A percentile compares a stretch with the other conserved stretches of the same genome.
Evolutionary conservation across 2,329 filamentous ascomycete genomes (phyloP).

Genomic region (Fusarium sp.): DNA sequence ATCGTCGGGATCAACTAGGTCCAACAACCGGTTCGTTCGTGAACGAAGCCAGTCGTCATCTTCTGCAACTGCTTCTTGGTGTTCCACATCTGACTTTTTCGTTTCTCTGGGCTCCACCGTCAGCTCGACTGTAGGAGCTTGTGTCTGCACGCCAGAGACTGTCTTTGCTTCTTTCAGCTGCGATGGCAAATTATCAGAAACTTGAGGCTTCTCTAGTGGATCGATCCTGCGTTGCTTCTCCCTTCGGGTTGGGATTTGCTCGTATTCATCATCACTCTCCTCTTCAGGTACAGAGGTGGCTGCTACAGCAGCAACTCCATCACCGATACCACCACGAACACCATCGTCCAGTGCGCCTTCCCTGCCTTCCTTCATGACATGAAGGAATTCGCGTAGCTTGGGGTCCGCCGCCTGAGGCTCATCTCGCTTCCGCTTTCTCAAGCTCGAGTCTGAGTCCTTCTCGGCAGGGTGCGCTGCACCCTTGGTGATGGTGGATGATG

Average conservation of each 20-base stretch:
- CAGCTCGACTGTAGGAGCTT: slow-evolving; percentile 28
- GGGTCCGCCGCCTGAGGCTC: slow-evolving; percentile 70
- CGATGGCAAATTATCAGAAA: slow-evolving; percentile 27
- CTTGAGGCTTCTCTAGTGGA: slow-evolving; percentile 38
- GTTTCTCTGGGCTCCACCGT: slow-evolving; percentile 38
- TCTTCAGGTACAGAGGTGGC: slow-evolving; percentile 57
- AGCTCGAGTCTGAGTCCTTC: slow-evolving; percentile 55
- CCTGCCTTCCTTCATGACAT: slow-evolving; percentile 74
- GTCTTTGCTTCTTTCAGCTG: slow-evolving; percentile 33
- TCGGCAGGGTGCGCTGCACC: slow-evolving; percentile 36
- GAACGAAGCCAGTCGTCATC: slow-evolving; percentile 94
- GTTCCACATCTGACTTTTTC: slow-evolving; percentile 34
- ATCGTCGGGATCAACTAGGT: slow-evolving; percentile 81
- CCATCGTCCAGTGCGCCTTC: slow-evolving; percentile 49
- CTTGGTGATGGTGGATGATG: slow-evolving; percentile 28
- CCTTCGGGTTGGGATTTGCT: slow-evolving; percentile 66
- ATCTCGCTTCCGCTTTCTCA: slow-evolving; percentile 75
- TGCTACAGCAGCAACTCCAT: slow-evolving; percentile 34
- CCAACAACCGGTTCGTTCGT: slow-evolving; percentile 84
- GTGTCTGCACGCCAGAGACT: slow-evolving; percentile 17
- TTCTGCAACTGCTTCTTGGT: slow-evolving; percentile 58
- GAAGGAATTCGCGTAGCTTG: slow-evolving; percentile 86
- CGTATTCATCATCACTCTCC: slow-evolving; percentile 80
- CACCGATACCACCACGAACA: slow-evolving; percentile 35
- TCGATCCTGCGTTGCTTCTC: slow-evolving; percentile 55